These are phyloP conservation scores for Agrocybe praecox DNA, from an alignment of 768 basidiomycete genomes.

Conservation along the genomic window DNA sequence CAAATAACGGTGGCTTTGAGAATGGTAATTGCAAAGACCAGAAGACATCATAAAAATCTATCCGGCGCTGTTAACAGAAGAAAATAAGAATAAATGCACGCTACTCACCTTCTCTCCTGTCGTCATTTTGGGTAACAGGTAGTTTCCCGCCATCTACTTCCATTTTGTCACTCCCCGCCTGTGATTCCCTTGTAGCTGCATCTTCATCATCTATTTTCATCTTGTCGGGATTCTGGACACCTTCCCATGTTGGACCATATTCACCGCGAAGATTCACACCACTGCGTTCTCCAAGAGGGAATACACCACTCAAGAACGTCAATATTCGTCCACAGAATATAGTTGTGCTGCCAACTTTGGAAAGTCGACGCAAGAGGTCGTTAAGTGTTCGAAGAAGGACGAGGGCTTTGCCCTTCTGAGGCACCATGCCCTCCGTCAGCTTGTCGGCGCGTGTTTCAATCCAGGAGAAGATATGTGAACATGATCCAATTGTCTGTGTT, in stretches of 20 bases:
- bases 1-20: conserved; percentile 77
- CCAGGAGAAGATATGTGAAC: conserved; percentile 88
- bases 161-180: conserved; percentile 53
- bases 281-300: conserved; percentile 86
- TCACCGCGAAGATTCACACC: conserved; percentile 92
- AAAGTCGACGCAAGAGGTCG: conserved; percentile 82
- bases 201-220: conserved; percentile 27
- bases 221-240: conserved; percentile 46
- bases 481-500: conserved; percentile 82
- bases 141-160: conserved; percentile 60
- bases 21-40: conserved; percentile 90
- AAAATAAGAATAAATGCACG: neutral
- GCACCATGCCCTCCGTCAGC: conserved; percentile 77
- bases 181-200: conserved; percentile 19
- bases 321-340: conserved; percentile 90
- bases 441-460: conserved; percentile 73
- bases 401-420: conserved; percentile 88
- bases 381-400: conserved; percentile 84
- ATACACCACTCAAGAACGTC: conserved; percentile 83
- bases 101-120: conserved; percentile 63
- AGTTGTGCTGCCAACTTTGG: conserved; percentile 83
- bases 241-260: conserved; percentile 80
- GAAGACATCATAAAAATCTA: conserved; percentile 85
- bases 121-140: conserved; percentile 22
- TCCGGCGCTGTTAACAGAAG: neutral